Evolutionary conservation across 2,329 filamentous ascomycete species (phyloP).

Genomic region (Zymoseptoria ardabiliae): DNA sequence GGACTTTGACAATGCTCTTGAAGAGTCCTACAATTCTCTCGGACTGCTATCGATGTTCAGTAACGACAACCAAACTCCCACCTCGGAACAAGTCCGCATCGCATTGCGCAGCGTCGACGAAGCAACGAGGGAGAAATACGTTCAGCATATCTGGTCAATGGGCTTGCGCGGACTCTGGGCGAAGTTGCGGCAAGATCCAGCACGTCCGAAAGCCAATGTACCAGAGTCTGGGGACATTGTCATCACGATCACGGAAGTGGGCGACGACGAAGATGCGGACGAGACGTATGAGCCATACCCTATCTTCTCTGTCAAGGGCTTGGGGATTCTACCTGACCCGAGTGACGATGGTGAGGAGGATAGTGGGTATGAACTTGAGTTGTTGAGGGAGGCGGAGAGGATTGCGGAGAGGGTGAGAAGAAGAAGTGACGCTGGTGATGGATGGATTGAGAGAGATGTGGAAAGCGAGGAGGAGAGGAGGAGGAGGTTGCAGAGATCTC

Average conservation of each 20-base stretch:
- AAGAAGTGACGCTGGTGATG: too few species aligned
- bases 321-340: neutral
- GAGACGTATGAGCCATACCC: neutral
- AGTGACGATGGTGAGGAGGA: neutral
- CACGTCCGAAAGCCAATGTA: neutral
- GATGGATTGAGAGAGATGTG: too few species aligned
- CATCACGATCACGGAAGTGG: neutral
- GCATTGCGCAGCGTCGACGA: neutral
- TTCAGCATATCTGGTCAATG: neutral
- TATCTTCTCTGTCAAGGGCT: neutral
- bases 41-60: neutral
- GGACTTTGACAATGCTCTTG: neutral
- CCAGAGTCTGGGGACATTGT: neutral
- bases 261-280: neutral
- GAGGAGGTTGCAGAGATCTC: too few species aligned
- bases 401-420: neutral
- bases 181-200: neutral
- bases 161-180: neutral
- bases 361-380: neutral
- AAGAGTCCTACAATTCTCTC: slow-evolving; percentile 1
- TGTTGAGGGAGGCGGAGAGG: neutral
- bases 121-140: neutral
- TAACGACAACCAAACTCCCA: neutral
- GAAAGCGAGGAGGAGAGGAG: too few species aligned
- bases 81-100: neutral